Conservation (phyloP, 2,329 filamentous ascomycete genomes). For the Penicillium decumbens region DNA sequence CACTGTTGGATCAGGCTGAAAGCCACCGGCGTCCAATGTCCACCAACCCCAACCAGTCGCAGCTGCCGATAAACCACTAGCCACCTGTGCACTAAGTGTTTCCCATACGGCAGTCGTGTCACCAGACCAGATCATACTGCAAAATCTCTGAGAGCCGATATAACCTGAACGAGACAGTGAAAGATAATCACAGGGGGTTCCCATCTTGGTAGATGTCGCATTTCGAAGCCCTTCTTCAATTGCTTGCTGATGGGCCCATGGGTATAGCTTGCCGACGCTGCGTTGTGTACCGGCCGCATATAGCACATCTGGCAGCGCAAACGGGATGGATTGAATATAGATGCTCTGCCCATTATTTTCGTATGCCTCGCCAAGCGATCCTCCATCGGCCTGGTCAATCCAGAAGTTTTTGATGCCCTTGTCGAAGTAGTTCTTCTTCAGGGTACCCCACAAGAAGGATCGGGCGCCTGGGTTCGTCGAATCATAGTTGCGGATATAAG, state of each 20-base stretch:
- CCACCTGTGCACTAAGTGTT: slow-evolving; percentile 53
- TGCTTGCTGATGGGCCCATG: slow-evolving; percentile 51
- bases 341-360: slow-evolving; percentile 51
- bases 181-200: slow-evolving; percentile 30
- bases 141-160: slow-evolving; percentile 56
- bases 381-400: slow-evolving; percentile 60
- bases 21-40: slow-evolving; percentile 64
- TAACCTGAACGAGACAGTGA: slow-evolving; percentile 54
- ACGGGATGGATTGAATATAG: slow-evolving; percentile 33
- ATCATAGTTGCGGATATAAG: slow-evolving; percentile 56
- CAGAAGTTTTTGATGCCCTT: slow-evolving; percentile 60
- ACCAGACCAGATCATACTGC: slow-evolving; percentile 57
- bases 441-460: slow-evolving; percentile 54
- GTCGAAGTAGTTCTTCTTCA: slow-evolving; percentile 55
- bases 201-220: slow-evolving; percentile 49
- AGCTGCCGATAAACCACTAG: slow-evolving; percentile 59
- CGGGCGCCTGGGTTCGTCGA: slow-evolving; percentile 56
- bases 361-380: slow-evolving; percentile 32
- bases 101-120: slow-evolving; percentile 60
- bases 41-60: slow-evolving; percentile 60
- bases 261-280: slow-evolving; percentile 58
- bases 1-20: slow-evolving; percentile 48
- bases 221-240: slow-evolving; percentile 56
- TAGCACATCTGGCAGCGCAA: slow-evolving; percentile 22
- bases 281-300: slow-evolving; percentile 60